Conservation (phyloP, 2,329 filamentous ascomycete genomes). For the Phialophora verrucosa region DNA sequence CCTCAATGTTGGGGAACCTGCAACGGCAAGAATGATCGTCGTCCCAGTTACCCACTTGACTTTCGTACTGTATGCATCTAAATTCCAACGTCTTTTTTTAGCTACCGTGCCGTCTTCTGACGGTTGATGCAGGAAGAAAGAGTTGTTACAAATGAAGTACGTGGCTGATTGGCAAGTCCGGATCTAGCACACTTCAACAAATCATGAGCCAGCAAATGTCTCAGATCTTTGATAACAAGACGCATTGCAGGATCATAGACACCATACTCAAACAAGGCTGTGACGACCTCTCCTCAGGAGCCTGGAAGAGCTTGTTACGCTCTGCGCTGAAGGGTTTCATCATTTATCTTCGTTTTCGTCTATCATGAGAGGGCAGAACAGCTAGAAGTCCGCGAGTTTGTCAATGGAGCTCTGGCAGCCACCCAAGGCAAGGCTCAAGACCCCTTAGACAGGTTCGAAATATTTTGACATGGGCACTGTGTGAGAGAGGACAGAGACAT, state of each 20-base stretch:
- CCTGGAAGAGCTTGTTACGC: neutral
- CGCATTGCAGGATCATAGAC: neutral
- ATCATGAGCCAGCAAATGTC: slow-evolving; percentile 30
- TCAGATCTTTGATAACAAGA: slow-evolving; percentile 24
- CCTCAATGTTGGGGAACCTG: neutral
- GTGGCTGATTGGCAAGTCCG: slow-evolving; percentile 26
- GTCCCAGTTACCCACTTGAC: slow-evolving; percentile 1
- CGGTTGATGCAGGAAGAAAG: neutral
- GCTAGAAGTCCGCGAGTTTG: slow-evolving; percentile 15
- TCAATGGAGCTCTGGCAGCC: slow-evolving; percentile 2
- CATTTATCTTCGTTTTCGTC: slow-evolving; percentile 28
- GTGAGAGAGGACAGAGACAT: slow-evolving; percentile 8
- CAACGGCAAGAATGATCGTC: slow-evolving; percentile 11
- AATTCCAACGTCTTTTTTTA: slow-evolving; percentile 1
- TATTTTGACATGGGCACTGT: slow-evolving; percentile 16
- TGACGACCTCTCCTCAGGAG: neutral
- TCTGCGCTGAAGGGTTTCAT: slow-evolving; percentile 3
- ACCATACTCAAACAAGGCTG: slow-evolving; percentile 19
- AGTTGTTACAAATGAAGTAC: slow-evolving; percentile 4
- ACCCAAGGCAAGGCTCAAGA: slow-evolving; percentile 19
- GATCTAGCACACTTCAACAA: slow-evolving; percentile 29
- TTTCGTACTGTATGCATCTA: neutral
- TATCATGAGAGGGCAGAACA: slow-evolving; percentile 21
- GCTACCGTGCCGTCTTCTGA: neutral
- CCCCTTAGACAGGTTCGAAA: slow-evolving; percentile 14